These are phyloP conservation scores for Coemansia guatemalensis DNA, from an alignment of 192 early-diverging fungal species.

Conservation along the genomic window DNA sequence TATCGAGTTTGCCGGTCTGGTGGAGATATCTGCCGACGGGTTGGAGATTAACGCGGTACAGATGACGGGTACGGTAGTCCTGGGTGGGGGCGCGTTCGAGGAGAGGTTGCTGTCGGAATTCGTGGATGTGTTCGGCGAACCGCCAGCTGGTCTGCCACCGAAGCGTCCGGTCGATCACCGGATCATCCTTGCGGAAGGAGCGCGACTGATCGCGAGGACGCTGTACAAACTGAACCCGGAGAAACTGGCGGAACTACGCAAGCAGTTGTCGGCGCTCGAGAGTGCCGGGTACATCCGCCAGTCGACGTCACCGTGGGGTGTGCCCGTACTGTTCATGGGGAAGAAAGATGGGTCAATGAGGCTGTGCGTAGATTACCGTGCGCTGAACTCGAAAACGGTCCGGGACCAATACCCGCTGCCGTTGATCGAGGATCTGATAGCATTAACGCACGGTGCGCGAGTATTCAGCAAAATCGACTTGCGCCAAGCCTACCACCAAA, in stretches of 20 bases:
- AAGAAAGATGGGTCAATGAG: constrained; percentile 53
- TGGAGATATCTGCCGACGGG: neutral
- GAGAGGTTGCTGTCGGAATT: no score
- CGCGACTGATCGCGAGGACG: neutral
- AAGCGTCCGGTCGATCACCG: neutral
- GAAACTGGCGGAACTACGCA: constrained; percentile 26
- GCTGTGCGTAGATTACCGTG: constrained; percentile 56
- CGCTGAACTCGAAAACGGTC: no score
- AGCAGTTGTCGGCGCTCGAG: constrained; percentile 20
- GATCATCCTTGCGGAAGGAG: neutral
- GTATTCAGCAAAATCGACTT: constrained; percentile 54
- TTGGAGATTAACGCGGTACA: neutral
- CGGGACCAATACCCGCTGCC: constrained; percentile 57
- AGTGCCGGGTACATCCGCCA: constrained; percentile 32
- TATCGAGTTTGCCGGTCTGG: neutral
- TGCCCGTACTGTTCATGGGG: constrained; percentile 38
- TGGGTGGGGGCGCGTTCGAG: no score
- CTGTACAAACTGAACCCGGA: constrained; percentile 22
- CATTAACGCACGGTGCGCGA: constrained; percentile 15
- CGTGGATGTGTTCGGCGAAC: no score
- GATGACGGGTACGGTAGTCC: neutral
- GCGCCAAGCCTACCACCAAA: constrained; percentile 45
- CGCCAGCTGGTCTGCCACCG: no score
- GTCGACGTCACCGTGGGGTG: constrained; percentile 41
- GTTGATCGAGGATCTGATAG: constrained; percentile 50